Percentiles rank a stretch among this genome's conserved stretches.
Evolutionary conservation across 1,284 basidiomycete genomes (phyloP).

Genomic region (Fistulinella cinereoalba): DNA sequence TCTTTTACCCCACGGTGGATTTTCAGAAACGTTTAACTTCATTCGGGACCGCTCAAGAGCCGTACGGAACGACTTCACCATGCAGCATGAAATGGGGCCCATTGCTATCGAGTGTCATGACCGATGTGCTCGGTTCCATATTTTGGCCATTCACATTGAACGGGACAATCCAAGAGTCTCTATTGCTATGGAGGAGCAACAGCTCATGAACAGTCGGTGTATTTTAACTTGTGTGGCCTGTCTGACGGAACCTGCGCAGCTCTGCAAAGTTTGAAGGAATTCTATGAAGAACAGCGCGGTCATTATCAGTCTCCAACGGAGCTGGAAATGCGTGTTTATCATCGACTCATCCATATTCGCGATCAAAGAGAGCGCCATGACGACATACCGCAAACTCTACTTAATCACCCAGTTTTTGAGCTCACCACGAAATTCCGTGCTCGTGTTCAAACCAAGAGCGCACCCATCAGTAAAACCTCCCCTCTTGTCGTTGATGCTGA

Average conservation of each 20-base stretch:
- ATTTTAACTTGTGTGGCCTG: background rate
- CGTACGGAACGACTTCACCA: conserved; percentile 91
- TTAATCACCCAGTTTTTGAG: conserved; percentile 73
- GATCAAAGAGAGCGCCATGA: conserved; percentile 81
- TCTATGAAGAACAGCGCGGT: conserved; percentile 83
- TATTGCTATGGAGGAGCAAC: conserved; percentile 79
- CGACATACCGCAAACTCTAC: conserved; percentile 73
- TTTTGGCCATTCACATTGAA: conserved; percentile 80
- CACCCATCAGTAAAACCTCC: conserved; percentile 67
- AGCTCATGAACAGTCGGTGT: conserved; percentile 81
- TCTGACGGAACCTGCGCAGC: conserved; percentile 46
- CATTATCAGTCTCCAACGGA: conserved; percentile 75
- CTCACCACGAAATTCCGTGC: conserved; percentile 78
- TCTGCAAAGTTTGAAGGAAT: conserved; percentile 88
- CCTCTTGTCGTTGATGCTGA: conserved; percentile 56
- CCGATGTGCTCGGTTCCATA: conserved; percentile 92
- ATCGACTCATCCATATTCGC: conserved; percentile 87
- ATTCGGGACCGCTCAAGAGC: conserved; percentile 91
- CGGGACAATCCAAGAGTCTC: conserved; percentile 62
- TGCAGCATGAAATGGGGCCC: conserved; percentile 80
- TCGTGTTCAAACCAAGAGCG: conserved; percentile 79
- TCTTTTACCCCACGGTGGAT: conserved; percentile 67
- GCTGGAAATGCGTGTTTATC: conserved; percentile 95
- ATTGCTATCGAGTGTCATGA: conserved; percentile 90
- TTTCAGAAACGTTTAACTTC: conserved; percentile 77